Evolutionary conservation across 208 protist genomes (phyloP).

Genomic region (Angomonas ambiguus): DNA sequence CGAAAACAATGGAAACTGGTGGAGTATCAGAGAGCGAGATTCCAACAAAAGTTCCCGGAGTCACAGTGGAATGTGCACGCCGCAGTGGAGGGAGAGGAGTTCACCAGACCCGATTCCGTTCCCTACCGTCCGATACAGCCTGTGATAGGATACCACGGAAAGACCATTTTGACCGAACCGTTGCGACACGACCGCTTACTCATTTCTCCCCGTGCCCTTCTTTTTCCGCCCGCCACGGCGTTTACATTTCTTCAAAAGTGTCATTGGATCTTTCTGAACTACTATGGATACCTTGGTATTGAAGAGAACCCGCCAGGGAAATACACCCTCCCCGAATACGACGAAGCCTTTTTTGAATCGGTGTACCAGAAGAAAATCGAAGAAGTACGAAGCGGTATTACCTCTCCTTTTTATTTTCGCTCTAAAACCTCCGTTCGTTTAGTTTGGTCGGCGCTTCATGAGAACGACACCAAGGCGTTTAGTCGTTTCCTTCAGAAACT

Average conservation of each 20-base stretch:
- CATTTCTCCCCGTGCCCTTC: not conserved
- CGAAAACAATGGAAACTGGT: not conserved
- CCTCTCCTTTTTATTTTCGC: too few species aligned
- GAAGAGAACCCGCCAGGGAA: not conserved
- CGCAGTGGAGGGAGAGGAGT: not conserved
- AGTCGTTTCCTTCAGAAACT: not conserved
- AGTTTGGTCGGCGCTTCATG: too few species aligned
- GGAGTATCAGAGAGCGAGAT: not conserved
- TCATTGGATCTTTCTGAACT: not conserved
- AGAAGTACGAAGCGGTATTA: too few species aligned
- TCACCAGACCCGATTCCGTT: not conserved
- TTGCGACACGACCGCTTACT: not conserved
- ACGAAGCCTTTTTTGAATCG: not conserved
- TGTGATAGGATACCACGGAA: not conserved
- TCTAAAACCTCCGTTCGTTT: too few species aligned
- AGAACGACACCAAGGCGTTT: not conserved
- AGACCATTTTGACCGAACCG: not conserved
- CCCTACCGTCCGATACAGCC: too few species aligned
- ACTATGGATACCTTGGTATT: not conserved
- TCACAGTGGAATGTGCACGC: too few species aligned
- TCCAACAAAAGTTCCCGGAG: not conserved
- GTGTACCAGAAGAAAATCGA: not conserved
- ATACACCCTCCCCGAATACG: not conserved
- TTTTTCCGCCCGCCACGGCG: not conserved
- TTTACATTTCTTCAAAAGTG: not conserved